Conservation (phyloP, 192 early-diverging fungal genomes). For the Dispira simplex region DNA sequence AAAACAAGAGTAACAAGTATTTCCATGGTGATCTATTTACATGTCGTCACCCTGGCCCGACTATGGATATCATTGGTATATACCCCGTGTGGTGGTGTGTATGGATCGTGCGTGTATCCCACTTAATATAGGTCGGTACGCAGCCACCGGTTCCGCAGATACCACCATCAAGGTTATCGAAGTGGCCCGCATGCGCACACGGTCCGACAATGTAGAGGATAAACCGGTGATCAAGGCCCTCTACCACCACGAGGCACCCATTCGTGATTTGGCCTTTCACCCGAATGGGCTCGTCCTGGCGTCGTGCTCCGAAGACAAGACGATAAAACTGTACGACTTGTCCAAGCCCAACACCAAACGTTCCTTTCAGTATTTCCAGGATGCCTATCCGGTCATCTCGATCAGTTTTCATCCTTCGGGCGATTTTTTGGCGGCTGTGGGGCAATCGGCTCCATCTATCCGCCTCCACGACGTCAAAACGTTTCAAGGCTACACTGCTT, state of each 20-base stretch:
- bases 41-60: slow-evolving; percentile 8
- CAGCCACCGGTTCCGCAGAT: slow-evolving; percentile 82
- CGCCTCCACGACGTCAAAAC: slow-evolving; percentile 80
- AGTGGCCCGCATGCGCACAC: slow-evolving; percentile 58
- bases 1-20: not conserved
- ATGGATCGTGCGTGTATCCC: no score
- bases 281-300: slow-evolving; percentile 86
- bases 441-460: slow-evolving; percentile 53
- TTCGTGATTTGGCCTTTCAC: slow-evolving; percentile 81
- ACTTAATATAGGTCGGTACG: slow-evolving; percentile 42
- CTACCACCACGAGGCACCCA: slow-evolving; percentile 67
- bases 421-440: slow-evolving; percentile 66
- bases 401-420: slow-evolving; percentile 90
- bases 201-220: slow-evolving; percentile 45
- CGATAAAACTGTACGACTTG: slow-evolving; percentile 83
- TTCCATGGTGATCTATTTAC: not conserved
- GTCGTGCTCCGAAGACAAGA: slow-evolving; percentile 67
- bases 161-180: slow-evolving; percentile 84
- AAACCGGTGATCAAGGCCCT: slow-evolving; percentile 81
- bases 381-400: slow-evolving; percentile 59
- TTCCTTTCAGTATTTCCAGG: slow-evolving; percentile 72
- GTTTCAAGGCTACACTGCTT: slow-evolving; percentile 58
- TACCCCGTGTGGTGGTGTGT: no score
- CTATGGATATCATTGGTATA: slow-evolving; percentile 26
- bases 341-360: slow-evolving; percentile 63